Conservation (phyloP, 306 rosid genomes). For the Trifolium fragiferum region DNA sequence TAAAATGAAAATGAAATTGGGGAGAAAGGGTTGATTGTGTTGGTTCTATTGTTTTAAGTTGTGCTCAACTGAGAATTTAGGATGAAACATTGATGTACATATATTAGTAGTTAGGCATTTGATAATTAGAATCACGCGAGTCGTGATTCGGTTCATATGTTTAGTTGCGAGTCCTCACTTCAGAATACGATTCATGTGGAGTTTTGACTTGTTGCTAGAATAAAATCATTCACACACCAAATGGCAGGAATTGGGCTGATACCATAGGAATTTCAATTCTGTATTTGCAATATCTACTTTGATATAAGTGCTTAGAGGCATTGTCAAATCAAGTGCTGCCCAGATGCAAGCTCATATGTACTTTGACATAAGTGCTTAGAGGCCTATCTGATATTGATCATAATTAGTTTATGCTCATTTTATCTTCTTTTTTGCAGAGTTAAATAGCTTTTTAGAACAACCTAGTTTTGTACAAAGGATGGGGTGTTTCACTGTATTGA, state of each 20-base stretch:
- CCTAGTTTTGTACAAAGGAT: slow-evolving; percentile 52
- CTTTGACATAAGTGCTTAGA: no score
- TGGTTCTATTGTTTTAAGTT: slow-evolving; percentile 26
- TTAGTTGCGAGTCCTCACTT: not conserved
- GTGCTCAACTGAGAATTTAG: not conserved
- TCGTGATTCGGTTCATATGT: not conserved
- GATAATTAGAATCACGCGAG: not conserved
- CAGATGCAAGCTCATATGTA: not conserved
- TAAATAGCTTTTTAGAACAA: slow-evolving; percentile 32
- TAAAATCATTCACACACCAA: not conserved
- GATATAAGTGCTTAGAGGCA: not conserved
- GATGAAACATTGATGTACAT: not conserved
- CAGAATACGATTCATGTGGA: slow-evolving; percentile 4
- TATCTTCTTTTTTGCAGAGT: slow-evolving; percentile 53
- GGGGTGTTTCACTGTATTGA: slow-evolving; percentile 92
- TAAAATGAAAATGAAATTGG: not conserved
- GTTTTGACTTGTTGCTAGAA: slow-evolving; percentile 1
- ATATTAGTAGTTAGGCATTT: not conserved
- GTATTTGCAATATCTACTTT: not conserved
- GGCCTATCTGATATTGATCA: no score
- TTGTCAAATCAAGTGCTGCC: not conserved
- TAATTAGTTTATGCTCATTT: slow-evolving; percentile 27
- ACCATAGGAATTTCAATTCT: not conserved
- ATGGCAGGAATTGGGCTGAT: not conserved
- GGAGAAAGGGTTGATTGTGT: not conserved